Evolutionary conservation across 2,329 filamentous ascomycete genomes (phyloP).

Genomic region (Grosmannia huntii): DNA sequence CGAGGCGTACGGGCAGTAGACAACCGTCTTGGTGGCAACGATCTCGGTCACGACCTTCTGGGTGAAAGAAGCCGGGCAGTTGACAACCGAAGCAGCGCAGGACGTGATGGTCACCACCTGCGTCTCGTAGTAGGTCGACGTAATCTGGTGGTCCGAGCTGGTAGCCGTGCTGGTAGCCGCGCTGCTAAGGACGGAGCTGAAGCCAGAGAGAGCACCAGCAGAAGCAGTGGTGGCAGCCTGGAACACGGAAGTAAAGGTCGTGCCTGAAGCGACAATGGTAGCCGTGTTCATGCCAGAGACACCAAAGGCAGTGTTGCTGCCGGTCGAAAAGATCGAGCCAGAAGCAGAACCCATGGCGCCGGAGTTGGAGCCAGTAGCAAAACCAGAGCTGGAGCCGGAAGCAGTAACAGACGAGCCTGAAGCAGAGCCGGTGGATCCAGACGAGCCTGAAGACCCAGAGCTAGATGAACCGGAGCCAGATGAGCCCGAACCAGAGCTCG

Average conservation of each 20-base stretch:
- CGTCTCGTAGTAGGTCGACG: constrained; percentile 16
- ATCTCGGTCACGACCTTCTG: constrained; percentile 18
- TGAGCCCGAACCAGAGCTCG: neutral
- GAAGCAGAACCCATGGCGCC: neutral
- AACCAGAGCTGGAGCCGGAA: neutral
- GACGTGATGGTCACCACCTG: constrained; percentile 18
- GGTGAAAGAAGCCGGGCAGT: constrained; percentile 19
- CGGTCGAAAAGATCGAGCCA: neutral
- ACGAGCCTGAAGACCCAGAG: neutral
- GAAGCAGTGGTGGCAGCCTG: neutral
- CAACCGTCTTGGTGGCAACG: constrained; percentile 14
- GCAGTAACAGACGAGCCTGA: neutral
- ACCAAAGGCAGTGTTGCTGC: neutral
- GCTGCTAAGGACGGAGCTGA: neutral
- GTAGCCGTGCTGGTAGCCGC: neutral
- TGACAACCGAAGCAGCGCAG: constrained; percentile 17
- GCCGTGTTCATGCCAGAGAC: neutral
- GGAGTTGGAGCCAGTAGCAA: neutral
- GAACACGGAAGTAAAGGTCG: neutral
- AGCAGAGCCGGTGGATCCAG: neutral
- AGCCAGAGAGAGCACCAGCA: neutral
- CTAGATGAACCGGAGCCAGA: neutral
- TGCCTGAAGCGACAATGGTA: neutral
- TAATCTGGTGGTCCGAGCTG: constrained; percentile 9
- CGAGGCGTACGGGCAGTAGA: constrained; percentile 10